Percentiles rank a stretch among this genome's conserved stretches.
Conservation (phyloP, 768 basidiomycete species). For the Punctularia strigosozonata region DNA sequence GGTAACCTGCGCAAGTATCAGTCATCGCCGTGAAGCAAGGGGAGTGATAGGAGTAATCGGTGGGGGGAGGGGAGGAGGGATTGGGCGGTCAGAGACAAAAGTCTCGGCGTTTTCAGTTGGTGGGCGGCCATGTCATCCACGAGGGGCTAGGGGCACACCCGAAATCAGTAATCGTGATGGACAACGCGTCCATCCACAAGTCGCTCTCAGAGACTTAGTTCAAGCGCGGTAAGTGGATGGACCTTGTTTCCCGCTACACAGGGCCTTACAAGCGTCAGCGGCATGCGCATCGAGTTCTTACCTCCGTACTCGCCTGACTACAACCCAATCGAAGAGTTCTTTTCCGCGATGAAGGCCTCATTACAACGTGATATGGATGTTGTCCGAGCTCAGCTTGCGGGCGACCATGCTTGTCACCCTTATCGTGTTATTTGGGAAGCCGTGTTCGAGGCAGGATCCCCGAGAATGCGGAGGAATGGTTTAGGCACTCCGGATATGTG, state of each 20-base stretch:
- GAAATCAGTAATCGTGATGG: constrained; percentile 12
- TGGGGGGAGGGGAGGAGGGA: too few species aligned
- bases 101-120: too few species aligned
- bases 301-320: constrained; percentile 18
- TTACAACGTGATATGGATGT: constrained; percentile 6
- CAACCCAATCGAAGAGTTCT: constrained; percentile 18
- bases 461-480: constrained; percentile 17
- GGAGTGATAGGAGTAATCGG: too few species aligned
- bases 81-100: too few species aligned
- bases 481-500: not conserved
- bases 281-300: constrained; percentile 4
- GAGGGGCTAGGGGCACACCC: too few species aligned
- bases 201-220: constrained; percentile 17
- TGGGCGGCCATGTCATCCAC: too few species aligned
- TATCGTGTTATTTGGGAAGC: constrained; percentile 15
- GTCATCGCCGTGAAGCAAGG: too few species aligned
- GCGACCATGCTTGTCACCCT: constrained; percentile 7
- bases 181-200: constrained; percentile 22
- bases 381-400: constrained; percentile 4
- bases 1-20: too few species aligned
- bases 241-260: not conserved
- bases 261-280: not conserved
- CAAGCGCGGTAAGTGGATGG: constrained; percentile 15
- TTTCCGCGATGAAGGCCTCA: constrained; percentile 15
- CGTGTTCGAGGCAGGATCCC: constrained; percentile 13